Percentiles rank a stretch among this genome's conserved stretches.
Evolutionary conservation across 169 alveolate genomes (phyloP).

Genomic region (Plasmodium inui): DNA sequence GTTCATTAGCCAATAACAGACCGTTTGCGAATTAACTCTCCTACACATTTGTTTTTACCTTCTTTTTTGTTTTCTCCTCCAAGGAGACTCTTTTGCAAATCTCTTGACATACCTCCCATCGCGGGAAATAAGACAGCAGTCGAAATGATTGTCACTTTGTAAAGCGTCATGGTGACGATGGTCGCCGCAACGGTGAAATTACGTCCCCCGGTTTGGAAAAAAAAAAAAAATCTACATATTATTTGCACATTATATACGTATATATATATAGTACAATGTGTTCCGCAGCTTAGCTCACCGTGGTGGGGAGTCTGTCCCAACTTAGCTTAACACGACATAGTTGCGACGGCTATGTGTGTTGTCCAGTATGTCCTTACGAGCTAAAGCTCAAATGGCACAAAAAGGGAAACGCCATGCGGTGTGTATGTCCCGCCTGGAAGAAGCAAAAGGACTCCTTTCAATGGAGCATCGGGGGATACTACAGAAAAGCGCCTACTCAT

Average conservation of each 20-base stretch:
- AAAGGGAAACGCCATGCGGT: not conserved
- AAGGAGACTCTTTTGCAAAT: not conserved
- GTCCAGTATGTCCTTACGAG: not conserved
- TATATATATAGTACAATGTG: not conserved
- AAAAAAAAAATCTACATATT: not conserved
- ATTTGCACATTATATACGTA: not conserved
- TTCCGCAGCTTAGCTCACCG: not conserved
- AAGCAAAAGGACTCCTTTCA: conserved; percentile 5
- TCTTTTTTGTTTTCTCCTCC: not conserved
- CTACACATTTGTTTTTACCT: not conserved
- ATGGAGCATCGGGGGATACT: not conserved
- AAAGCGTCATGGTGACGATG: not conserved
- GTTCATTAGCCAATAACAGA: not conserved
- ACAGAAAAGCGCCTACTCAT: not conserved
- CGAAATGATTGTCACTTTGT: not conserved
- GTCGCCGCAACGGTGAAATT: not conserved
- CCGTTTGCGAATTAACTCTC: not conserved
- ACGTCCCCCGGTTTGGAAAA: not conserved
- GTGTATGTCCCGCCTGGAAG: not conserved
- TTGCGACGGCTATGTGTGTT: not conserved
- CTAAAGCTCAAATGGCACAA: not conserved
- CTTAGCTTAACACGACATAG: not conserved
- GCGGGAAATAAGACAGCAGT: not conserved
- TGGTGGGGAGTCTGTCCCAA: not conserved
- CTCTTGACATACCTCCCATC: not conserved